Conservation (phyloP, 2,329 filamentous ascomycete species). For the Colletotrichum paranaense region DNA sequence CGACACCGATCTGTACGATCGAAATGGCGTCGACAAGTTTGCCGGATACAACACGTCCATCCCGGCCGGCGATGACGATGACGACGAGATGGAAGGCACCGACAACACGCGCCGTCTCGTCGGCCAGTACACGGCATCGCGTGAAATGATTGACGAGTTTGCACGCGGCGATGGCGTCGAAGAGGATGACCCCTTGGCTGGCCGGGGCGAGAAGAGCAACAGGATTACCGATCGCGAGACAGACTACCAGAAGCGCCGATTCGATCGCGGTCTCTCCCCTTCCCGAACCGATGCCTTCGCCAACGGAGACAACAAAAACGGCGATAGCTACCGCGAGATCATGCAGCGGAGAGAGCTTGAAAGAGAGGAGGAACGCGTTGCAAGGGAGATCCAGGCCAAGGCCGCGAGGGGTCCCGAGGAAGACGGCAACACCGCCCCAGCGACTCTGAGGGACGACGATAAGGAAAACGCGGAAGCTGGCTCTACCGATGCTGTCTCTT, state of each 20-base stretch:
- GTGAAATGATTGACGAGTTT: constrained; percentile 93
- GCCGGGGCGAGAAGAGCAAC: constrained; percentile 85
- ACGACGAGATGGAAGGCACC: constrained; percentile 80
- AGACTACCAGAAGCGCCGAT: constrained; percentile 96
- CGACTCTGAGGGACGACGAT: constrained; percentile 79
- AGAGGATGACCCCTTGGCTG: constrained; percentile 89
- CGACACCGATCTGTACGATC: constrained; percentile 89
- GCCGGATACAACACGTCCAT: constrained; percentile 93
- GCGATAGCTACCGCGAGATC: constrained; percentile 86
- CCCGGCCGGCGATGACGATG: constrained; percentile 80
- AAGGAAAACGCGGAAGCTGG: constrained; percentile 81
- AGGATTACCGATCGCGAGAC: constrained; percentile 94
- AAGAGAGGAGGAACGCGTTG: constrained; percentile 90
- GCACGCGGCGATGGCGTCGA: constrained; percentile 86
- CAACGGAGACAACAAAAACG: constrained; percentile 77
- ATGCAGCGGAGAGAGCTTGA: constrained; percentile 94
- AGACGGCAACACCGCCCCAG: constrained; percentile 69
- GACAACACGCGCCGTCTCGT: constrained; percentile 83
- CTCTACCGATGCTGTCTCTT: constrained; percentile 70
- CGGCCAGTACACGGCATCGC: constrained; percentile 95
- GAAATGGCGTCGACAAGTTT: constrained; percentile 81
- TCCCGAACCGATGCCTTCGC: constrained; percentile 88
- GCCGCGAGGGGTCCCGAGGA: constrained; percentile 68
- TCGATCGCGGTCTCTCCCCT: constrained; percentile 87
- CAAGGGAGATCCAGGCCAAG: constrained; percentile 82